phyloP scores from a whole-genome alignment of 2,329 filamentous ascomycete species.

The Colletotrichum caudatum region DNA sequence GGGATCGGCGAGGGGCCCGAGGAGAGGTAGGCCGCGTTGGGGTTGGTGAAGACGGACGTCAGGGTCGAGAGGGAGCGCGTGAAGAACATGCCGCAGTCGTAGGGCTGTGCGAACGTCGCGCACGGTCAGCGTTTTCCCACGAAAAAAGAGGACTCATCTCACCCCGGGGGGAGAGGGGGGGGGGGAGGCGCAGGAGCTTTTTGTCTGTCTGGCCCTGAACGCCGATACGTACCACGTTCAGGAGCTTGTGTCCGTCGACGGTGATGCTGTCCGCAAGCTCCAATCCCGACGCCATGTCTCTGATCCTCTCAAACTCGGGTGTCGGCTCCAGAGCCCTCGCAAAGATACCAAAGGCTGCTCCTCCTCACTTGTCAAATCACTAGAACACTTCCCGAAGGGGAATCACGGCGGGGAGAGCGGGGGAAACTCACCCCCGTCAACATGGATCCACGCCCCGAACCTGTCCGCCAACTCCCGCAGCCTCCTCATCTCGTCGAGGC shows the following conservation, averaged over 20 bases:
- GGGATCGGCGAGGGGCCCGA: constrained; percentile 64
- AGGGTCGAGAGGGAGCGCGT: constrained; percentile 72
- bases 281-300: constrained; percentile 68
- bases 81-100: constrained; percentile 93
- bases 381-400: constrained; percentile 15
- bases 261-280: constrained; percentile 90
- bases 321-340: constrained; percentile 71
- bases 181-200: not conserved
- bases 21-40: constrained; percentile 84
- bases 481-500: constrained; percentile 68
- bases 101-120: constrained; percentile 66
- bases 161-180: too few relatives aligned
- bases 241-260: constrained; percentile 88
- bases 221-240: constrained; percentile 77
- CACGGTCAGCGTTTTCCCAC: not conserved
- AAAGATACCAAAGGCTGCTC: constrained; percentile 84
- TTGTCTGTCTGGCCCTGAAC: not conserved
- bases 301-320: constrained; percentile 67
- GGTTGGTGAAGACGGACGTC: constrained; percentile 79
- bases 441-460: constrained; percentile 87
- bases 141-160: not conserved
- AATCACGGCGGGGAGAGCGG: not conserved
- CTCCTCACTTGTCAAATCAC: not conserved
- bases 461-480: constrained; percentile 78
- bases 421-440: constrained; percentile 74